These are phyloP conservation scores for Penicillium sclerotiorum DNA, from an alignment of 2,329 filamentous ascomycete genomes.

Conservation along the genomic window DNA sequence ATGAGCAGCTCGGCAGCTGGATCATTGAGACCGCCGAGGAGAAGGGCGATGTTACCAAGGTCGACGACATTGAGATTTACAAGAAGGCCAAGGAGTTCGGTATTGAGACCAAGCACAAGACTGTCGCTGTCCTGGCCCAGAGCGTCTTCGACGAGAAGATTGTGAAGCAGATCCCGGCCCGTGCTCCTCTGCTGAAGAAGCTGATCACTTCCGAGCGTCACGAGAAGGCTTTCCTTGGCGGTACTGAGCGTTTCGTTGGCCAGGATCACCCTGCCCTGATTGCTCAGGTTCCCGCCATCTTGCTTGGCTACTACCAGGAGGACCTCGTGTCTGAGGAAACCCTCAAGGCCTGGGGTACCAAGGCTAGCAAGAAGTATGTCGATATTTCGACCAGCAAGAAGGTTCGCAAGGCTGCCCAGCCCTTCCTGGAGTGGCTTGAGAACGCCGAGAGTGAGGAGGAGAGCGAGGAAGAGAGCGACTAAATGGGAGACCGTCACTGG, in stretches of 20 bases:
- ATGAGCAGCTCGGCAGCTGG: conserved; percentile 93
- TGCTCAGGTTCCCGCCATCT: conserved; percentile 77
- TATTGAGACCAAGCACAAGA: conserved; percentile 93
- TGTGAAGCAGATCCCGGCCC: conserved; percentile 79
- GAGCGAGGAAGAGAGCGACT: conserved; percentile 63
- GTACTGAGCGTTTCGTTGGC: conserved; percentile 87
- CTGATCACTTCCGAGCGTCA: conserved; percentile 89
- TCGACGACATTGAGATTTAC: conserved; percentile 90
- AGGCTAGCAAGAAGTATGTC: conserved; percentile 98
- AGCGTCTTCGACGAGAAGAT: conserved; percentile 93
- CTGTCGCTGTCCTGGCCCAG: conserved; percentile 86
- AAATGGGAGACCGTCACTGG: conserved; percentile 20
- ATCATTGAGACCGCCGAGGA: conserved; percentile 73
- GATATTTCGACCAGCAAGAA: conserved; percentile 88
- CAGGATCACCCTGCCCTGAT: conserved; percentile 80
- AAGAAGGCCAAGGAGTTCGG: conserved; percentile 95
- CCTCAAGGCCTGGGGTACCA: conserved; percentile 86
- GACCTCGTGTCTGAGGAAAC: conserved; percentile 88
- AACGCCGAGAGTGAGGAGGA: conserved; percentile 73
- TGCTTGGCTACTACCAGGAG: conserved; percentile 86
- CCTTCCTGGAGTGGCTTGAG: conserved; percentile 92
- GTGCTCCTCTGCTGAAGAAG: conserved; percentile 87
- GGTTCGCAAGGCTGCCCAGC: conserved; percentile 90
- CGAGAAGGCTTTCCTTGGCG: conserved; percentile 92
- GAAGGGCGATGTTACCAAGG: conserved; percentile 72